Percentiles rank a stretch among this genome's conserved stretches.
Evolutionary conservation across 805 yeast genomes (phyloP).

Genomic region (Yamadazyma akitaensis): DNA sequence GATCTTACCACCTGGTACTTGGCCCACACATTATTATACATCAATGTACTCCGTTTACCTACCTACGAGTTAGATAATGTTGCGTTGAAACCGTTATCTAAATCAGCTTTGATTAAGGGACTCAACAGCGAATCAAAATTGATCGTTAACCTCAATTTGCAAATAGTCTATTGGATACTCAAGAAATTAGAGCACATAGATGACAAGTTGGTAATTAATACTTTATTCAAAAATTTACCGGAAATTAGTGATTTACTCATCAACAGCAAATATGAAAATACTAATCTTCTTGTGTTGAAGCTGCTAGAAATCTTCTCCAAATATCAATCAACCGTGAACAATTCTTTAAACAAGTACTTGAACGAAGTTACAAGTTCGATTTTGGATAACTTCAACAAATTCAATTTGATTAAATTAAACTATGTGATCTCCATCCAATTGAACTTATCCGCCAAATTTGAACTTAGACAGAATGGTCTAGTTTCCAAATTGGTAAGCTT

Average conservation of each 20-base stretch:
- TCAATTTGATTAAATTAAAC: conserved; percentile 10
- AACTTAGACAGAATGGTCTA: conserved; percentile 9
- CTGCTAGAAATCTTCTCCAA: conserved; percentile 8
- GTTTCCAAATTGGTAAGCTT: conserved; percentile 9
- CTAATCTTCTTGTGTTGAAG: conserved; percentile 5
- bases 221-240: conserved; percentile 9
- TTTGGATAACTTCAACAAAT: conserved; percentile 1
- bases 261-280: conserved; percentile 1
- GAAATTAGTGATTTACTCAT: conserved; percentile 9
- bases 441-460: conserved; percentile 10
- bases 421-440: conserved; percentile 11
- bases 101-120: conserved; percentile 54
- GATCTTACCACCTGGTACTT: conserved; percentile 79
- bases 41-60: conserved; percentile 55
- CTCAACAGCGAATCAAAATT: conserved; percentile 44
- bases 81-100: conserved; percentile 62
- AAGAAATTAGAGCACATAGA: conserved; percentile 44
- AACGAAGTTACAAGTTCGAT: background rate
- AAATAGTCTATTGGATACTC: conserved; percentile 52
- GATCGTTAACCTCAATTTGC: conserved; percentile 62
- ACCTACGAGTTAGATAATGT: conserved; percentile 54
- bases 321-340: conserved; percentile 7
- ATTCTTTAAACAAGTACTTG: conserved; percentile 7
- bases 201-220: conserved; percentile 5
- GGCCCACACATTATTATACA: conserved; percentile 61